Evolutionary conservation across 208 protist genomes (phyloP).

Genomic region (Trichomonas vaginalis): DNA sequence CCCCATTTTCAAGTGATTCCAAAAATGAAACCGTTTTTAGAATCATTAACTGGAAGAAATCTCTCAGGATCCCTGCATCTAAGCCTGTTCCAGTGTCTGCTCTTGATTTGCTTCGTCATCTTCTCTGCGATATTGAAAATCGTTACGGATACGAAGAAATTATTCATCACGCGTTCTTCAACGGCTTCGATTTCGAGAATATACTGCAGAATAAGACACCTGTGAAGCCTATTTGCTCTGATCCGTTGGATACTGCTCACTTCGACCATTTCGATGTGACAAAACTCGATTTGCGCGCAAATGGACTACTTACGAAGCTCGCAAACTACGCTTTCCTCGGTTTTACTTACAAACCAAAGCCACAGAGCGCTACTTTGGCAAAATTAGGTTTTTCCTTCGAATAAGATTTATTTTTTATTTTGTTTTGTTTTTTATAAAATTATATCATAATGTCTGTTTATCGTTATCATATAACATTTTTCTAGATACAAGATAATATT

Average conservation of each 20-base stretch:
- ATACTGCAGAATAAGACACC: neutral
- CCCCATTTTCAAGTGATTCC: slow-evolving; percentile 38
- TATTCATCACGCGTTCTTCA: neutral
- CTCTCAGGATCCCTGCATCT: neutral
- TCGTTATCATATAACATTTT: too few species aligned
- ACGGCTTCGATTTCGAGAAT: neutral
- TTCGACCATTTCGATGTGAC: neutral
- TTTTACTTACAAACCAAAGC: neutral
- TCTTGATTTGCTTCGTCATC: neutral
- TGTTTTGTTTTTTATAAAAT: too few species aligned
- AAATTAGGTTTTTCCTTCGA: neutral
- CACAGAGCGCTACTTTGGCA: neutral
- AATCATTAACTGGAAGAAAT: neutral
- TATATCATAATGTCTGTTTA: too few species aligned
- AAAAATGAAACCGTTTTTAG: neutral
- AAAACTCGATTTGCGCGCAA: neutral
- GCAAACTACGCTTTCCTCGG: neutral
- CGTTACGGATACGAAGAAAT: neutral
- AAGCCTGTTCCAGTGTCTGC: neutral
- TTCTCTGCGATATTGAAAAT: neutral
- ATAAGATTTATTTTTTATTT: too few species aligned
- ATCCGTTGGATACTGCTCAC: neutral
- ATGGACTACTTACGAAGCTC: neutral
- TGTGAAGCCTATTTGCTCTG: neutral
- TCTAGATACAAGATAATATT: too few species aligned